phyloP scores from a whole-genome alignment of 1,284 basidiomycete species.

The Schizopora paradoxa region DNA sequence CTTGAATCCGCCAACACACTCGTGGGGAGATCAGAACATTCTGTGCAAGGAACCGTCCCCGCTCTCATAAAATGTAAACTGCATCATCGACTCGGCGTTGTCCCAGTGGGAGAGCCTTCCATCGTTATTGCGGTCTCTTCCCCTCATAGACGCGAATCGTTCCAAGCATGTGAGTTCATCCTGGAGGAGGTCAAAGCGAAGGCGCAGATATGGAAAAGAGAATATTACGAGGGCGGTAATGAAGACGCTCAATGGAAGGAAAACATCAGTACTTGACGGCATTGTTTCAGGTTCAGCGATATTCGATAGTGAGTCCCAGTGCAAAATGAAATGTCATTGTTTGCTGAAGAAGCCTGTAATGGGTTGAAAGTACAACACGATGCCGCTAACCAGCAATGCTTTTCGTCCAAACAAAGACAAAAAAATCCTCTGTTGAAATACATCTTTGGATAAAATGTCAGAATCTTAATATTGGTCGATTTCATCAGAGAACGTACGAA shows the following conservation, averaged over 20 bases:
- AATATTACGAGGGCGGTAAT: slow-evolving; percentile 72
- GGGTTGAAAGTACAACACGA: too few species aligned
- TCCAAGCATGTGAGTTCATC: slow-evolving; percentile 73
- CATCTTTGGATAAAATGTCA: too few species aligned
- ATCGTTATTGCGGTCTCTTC: slow-evolving; percentile 83
- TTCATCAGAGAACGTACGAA: too few species aligned
- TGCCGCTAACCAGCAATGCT: too few species aligned
- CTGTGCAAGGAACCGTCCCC: slow-evolving; percentile 25
- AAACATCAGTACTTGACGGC: slow-evolving; percentile 33
- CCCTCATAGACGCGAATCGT: slow-evolving; percentile 81
- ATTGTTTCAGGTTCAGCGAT: not conserved
- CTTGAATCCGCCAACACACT: slow-evolving; percentile 42
- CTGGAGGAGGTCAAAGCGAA: slow-evolving; percentile 80
- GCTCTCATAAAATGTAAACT: slow-evolving; percentile 52
- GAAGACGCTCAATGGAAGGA: slow-evolving; percentile 70
- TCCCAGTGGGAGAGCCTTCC: slow-evolving; percentile 74
- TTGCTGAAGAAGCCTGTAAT: too few species aligned
- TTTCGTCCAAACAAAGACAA: too few species aligned
- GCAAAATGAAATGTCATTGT: too few species aligned
- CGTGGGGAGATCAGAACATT: slow-evolving; percentile 37
- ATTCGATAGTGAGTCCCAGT: too few species aligned
- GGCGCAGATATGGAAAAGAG: slow-evolving; percentile 87
- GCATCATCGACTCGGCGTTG: slow-evolving; percentile 75
- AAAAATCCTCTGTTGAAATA: too few species aligned
- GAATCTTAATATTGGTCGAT: too few species aligned